These are phyloP conservation scores for Coemansia sp. DNA, from an alignment of 192 early-diverging fungal genomes.

Conservation along the genomic window DNA sequence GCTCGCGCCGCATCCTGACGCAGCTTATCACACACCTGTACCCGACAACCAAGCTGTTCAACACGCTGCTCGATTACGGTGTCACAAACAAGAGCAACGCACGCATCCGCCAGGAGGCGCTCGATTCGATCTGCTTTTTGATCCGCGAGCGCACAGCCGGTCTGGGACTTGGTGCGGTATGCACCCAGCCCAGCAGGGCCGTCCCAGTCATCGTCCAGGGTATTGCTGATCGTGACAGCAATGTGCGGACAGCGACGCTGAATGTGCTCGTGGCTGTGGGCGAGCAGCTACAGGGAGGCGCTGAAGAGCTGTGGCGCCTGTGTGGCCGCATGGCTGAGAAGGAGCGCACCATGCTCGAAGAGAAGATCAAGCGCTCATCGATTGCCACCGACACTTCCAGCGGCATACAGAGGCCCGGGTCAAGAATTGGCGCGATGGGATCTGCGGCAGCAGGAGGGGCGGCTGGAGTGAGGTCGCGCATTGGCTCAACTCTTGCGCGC, in stretches of 20 bases:
- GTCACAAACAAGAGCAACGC: conserved; percentile 73
- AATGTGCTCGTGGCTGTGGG: conserved; percentile 71
- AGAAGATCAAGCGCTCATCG: conserved; percentile 64
- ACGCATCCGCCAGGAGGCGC: conserved; percentile 70
- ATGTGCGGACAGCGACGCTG: conserved; percentile 75
- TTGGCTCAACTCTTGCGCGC: conserved; percentile 11
- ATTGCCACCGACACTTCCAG: conserved; percentile 17
- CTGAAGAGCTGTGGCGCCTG: conserved; percentile 70
- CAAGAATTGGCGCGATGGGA: conserved; percentile 29
- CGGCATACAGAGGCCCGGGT: conserved; percentile 10
- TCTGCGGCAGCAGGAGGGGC: conserved; percentile 24
- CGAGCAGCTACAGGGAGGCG: conserved; percentile 57
- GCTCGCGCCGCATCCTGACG: conserved; percentile 65
- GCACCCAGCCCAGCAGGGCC: conserved; percentile 57
- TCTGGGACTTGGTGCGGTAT: conserved; percentile 33
- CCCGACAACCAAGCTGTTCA: conserved; percentile 75
- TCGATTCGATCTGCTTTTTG: conserved; percentile 73
- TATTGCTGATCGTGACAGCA: conserved; percentile 77
- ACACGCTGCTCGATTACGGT: conserved; percentile 62
- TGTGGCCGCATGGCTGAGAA: conserved; percentile 72
- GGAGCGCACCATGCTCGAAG: conserved; percentile 77
- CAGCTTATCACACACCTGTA: conserved; percentile 70
- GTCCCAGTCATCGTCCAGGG: conserved; percentile 70
- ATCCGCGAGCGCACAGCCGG: conserved; percentile 58
- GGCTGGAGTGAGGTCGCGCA: conserved; percentile 14